These are phyloP conservation scores for Neocallimastix lanati DNA, from an alignment of 192 early-diverging fungal species.

Conservation along the genomic window DNA sequence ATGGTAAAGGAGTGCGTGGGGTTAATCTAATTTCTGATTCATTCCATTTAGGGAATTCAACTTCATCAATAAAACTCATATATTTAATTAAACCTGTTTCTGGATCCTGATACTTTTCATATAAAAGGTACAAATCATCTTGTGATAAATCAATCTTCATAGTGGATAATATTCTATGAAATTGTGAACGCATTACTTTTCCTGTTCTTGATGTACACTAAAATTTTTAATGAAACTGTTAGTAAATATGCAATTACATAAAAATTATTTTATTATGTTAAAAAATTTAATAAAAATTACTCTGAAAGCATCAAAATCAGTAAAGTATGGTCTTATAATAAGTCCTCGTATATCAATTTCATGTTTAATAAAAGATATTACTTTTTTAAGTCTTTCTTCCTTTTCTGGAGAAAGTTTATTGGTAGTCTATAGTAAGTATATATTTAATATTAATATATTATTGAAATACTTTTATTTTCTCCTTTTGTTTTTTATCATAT, in stretches of 20 bases:
- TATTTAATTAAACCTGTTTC: neutral
- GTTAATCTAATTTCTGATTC: neutral
- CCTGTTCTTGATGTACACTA: neutral
- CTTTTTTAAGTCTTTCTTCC: neutral
- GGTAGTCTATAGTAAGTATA: too few species aligned
- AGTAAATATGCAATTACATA: too few species aligned
- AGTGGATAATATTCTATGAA: neutral
- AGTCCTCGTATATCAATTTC: neutral
- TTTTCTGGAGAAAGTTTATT: neutral
- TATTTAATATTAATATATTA: too few species aligned
- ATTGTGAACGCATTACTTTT: neutral
- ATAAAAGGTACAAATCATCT: neutral
- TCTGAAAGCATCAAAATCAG: neutral
- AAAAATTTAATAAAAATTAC: neutral
- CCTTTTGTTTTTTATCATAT: too few species aligned
- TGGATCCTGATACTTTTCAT: neutral
- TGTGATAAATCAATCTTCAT: neutral
- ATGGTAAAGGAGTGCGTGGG: neutral
- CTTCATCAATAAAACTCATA: neutral
- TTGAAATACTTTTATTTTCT: too few species aligned
- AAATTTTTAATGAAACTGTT: neutral
- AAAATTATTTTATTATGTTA: too few species aligned
- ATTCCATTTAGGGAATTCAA: neutral
- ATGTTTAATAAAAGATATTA: neutral
- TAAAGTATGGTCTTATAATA: neutral